Conservation (phyloP, 2,329 filamentous ascomycete genomes). For the Cercospora brassicicola region DNA sequence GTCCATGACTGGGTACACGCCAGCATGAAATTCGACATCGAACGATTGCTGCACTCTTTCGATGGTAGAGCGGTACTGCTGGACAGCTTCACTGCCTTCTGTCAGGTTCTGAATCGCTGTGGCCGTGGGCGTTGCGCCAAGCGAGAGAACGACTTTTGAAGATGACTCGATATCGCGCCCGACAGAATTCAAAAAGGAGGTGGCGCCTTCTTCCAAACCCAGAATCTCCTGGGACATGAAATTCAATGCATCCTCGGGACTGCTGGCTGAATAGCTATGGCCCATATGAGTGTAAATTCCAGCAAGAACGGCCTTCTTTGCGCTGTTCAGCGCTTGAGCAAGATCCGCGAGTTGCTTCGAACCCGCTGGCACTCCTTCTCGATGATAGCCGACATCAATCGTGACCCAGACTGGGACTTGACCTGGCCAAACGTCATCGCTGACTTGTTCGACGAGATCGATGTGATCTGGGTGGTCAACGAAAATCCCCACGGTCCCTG, state of each 20-base stretch:
- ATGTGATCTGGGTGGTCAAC: conserved; percentile 69
- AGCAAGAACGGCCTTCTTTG: conserved; percentile 50
- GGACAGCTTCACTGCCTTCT: conserved; percentile 40
- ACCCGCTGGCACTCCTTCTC: conserved; percentile 64
- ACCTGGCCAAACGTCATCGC: conserved; percentile 46
- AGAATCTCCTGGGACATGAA: conserved; percentile 62
- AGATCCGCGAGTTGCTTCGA: conserved; percentile 51
- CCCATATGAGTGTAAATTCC: conserved; percentile 75
- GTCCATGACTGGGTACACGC: conserved; percentile 74
- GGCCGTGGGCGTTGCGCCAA: conserved; percentile 75
- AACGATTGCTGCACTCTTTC: conserved; percentile 38
- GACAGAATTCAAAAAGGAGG: conserved; percentile 33
- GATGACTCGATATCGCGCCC: conserved; percentile 22
- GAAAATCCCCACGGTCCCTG: conserved; percentile 61
- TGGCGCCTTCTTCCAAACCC: conserved; percentile 52
- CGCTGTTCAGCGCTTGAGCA: conserved; percentile 51
- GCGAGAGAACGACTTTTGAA: conserved; percentile 58
- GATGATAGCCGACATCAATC: conserved; percentile 70
- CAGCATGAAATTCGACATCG: conserved; percentile 69
- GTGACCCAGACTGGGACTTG: conserved; percentile 66
- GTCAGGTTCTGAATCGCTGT: conserved; percentile 64
- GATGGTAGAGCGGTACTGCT: conserved; percentile 40
- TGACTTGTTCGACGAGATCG: conserved; percentile 48
- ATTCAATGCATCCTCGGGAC: conserved; percentile 59
- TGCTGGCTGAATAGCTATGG: conserved; percentile 63